These are phyloP conservation scores for Colletotrichum sp. DNA, from an alignment of 2,329 filamentous ascomycete species.

Conservation along the genomic window DNA sequence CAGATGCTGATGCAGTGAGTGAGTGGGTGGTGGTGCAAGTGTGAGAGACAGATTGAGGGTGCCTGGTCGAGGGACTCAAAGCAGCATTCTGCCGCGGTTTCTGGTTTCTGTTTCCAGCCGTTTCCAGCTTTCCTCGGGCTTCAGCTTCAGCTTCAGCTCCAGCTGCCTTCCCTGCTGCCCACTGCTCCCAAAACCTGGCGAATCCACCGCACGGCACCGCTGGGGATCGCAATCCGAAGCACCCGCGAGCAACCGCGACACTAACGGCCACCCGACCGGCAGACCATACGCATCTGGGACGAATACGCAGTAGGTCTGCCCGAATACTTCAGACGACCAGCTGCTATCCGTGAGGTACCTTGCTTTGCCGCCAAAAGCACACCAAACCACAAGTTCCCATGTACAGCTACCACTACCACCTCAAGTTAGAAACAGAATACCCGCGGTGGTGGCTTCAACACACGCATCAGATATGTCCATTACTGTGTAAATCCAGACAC, in stretches of 20 bases:
- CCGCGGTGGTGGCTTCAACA: neutral
- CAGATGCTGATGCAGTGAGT: neutral
- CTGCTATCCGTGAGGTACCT: neutral
- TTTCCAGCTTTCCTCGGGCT: neutral
- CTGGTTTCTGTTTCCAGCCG: neutral
- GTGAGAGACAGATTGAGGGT: neutral
- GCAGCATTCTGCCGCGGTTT: neutral
- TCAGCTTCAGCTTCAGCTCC: slow-evolving; percentile 13
- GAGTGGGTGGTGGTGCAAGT: neutral
- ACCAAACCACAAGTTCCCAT: neutral
- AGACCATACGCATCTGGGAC: slow-evolving; percentile 10
- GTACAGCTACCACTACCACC: neutral
- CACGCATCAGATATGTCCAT: neutral
- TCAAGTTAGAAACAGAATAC: neutral
- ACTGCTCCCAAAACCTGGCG: neutral
- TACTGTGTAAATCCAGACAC: neutral
- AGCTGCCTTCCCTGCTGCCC: slow-evolving; percentile 16
- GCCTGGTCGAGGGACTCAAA: neutral
- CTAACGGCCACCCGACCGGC: slow-evolving; percentile 6
- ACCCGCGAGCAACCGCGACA: slow-evolving; percentile 2
- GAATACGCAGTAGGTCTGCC: neutral
- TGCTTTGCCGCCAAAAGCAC: neutral
- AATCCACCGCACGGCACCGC: neutral
- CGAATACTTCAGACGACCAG: slow-evolving; percentile 3
- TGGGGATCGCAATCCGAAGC: slow-evolving; percentile 12